Evolutionary conservation across 768 basidiomycete species (phyloP), one percentile per base, ranked within the genome.

Genomic region (Kwoniella dendrophila): DNA sequence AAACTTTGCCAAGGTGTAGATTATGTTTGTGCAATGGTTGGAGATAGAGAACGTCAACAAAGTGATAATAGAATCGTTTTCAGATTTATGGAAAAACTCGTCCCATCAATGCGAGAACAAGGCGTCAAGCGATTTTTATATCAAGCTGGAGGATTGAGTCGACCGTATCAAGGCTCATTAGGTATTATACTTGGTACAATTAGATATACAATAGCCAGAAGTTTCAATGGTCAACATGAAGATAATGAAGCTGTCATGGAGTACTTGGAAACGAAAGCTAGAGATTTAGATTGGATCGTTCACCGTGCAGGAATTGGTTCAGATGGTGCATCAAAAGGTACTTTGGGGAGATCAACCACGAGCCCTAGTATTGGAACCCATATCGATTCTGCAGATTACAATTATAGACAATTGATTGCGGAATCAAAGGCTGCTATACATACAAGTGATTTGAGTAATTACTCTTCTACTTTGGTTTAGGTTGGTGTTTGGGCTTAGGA

Each of bases 201-300:
- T 3, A 27, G 66, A 20, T 43, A 67, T 27, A 67, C 66, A 18
- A 29, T 67, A 7, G 66, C 56, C 3, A 33, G 62, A 16, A 51
- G 63, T 1, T 68, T 36, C 36, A 49, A 53, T 6, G 67, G 67
- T n/a, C 67, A 68, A 43, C 67, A 68, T 48, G 7, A 24, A 34
- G 67, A 68, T 48, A 68, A 68, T 32, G 67, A 68, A 41, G 67
- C 62, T 41, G 67, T 64, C 29, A 61, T 68, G 58, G 63, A 68
- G 36, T 68, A 68, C 44, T 59, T 68, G 7, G 62, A 58, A 12
- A 68, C 58, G 1, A 45, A 68, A 52, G 62, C 58, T 10, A 64
- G 45, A 3, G 67, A 68, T 58, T 44, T 68, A 22, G 55, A 68
- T 8, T 68, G 67, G 67, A 59, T 64, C 3, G 67, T 57, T 24